Percentiles rank a stretch among this genome's conserved stretches.
Conservation (phyloP, 108 stramenopile genomes). For the Cylindrotheca fusiformis region DNA sequence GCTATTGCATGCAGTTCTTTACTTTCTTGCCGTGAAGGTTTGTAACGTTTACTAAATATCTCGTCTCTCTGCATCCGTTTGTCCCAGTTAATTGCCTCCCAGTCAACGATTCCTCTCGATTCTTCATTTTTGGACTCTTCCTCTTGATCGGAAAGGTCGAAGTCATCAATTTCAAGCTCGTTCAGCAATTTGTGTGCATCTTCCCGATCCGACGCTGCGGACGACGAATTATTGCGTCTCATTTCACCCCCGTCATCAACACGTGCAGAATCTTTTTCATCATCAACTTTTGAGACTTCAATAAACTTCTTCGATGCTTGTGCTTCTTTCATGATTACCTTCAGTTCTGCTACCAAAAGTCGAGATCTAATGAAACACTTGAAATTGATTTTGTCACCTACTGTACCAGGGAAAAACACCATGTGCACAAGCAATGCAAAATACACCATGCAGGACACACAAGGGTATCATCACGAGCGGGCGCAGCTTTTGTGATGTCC, state of each 20-base stretch:
- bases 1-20: conserved; percentile 28
- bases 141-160: conserved; percentile 4
- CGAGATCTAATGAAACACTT: too few species aligned
- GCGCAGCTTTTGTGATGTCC: too few species aligned
- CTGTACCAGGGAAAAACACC: too few species aligned
- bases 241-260: conserved; percentile 3
- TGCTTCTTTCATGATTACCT: too few species aligned
- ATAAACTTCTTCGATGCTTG: background rate
- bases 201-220: conserved; percentile 6
- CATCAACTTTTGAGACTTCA: background rate
- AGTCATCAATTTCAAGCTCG: conserved; percentile 25
- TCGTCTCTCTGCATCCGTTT: conserved; percentile 31
- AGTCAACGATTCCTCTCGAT: background rate
- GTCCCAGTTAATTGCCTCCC: conserved; percentile 12
- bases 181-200: conserved; percentile 20
- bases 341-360: too few species aligned
- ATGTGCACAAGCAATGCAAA: too few species aligned
- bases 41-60: conserved; percentile 38
- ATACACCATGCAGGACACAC: too few species aligned
- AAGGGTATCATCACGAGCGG: too few species aligned
- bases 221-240: background rate
- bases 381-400: too few species aligned
- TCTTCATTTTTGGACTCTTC: background rate
- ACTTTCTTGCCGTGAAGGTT: conserved; percentile 20
- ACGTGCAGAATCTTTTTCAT: background rate